Percentiles rank a stretch among this genome's conserved stretches.
Evolutionary conservation across 768 basidiomycete genomes (phyloP).

Genomic region (Boletus huronensis): DNA sequence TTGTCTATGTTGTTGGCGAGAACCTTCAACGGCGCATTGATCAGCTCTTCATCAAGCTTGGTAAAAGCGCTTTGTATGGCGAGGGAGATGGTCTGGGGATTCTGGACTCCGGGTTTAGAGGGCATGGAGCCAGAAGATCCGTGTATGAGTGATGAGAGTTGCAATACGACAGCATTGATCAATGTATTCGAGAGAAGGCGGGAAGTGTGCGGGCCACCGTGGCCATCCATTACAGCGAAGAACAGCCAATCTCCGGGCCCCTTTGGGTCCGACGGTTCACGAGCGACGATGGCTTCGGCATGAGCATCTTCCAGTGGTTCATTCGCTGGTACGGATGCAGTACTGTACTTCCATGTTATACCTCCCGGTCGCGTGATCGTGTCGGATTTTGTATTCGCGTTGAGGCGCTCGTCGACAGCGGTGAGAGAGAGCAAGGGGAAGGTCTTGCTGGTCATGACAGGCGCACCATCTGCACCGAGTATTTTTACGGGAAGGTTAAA

Average conservation of each 20-base stretch:
- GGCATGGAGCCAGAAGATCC: conserved; percentile 32
- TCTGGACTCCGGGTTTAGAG: conserved; percentile 36
- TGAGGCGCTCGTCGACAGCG: conserved; percentile 55
- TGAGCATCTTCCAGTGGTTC: conserved; percentile 90
- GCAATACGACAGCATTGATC: conserved; percentile 77
- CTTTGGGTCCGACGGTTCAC: conserved; percentile 57
- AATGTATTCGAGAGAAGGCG: conserved; percentile 78
- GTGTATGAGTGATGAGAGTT: conserved; percentile 57
- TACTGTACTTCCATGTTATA: conserved; percentile 70
- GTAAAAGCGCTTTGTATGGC: conserved; percentile 78
- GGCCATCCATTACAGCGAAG: conserved; percentile 90
- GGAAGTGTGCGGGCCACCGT: conserved; percentile 81
- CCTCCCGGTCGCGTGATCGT: conserved; percentile 49
- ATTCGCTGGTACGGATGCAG: conserved; percentile 79
- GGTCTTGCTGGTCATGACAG: conserved; percentile 48
- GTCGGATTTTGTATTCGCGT: conserved; percentile 47
- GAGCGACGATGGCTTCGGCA: conserved; percentile 62
- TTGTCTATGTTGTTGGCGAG: conserved; percentile 57
- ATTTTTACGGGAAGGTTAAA: conserved; percentile 60
- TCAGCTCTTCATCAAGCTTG: conserved; percentile 80
- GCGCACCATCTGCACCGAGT: conserved; percentile 55
- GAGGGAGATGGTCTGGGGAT: conserved; percentile 52
- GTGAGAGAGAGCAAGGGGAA: conserved; percentile 55
- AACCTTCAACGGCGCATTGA: conserved; percentile 71
- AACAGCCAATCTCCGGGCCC: conserved; percentile 73